Percentiles rank a stretch among this genome's conserved stretches.
Evolutionary conservation across 495 filamentous ascomycete species (phyloP).

Genomic region (Lophium mytilinum): DNA sequence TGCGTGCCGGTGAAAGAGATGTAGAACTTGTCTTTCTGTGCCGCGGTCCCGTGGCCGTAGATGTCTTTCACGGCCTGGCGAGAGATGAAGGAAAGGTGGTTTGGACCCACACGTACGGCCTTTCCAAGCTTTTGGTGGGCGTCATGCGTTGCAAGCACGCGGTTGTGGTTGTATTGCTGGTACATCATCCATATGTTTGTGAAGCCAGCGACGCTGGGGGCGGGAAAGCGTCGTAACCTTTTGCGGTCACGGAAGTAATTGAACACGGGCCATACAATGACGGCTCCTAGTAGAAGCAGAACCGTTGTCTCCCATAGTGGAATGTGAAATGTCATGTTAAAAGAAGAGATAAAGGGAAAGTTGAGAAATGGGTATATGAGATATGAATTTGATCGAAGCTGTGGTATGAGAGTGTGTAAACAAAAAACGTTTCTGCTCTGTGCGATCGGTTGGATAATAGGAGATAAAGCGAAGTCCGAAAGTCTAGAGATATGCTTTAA

Average conservation of each 20-base stretch:
- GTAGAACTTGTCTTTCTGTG: constrained; percentile 4
- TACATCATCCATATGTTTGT: background rate
- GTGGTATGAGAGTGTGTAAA: no score
- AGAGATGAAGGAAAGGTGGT: background rate
- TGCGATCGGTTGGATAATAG: no score
- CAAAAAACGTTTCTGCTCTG: no score
- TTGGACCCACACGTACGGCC: constrained; percentile 4
- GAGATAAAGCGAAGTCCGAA: no score
- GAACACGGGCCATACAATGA: constrained; percentile 35
- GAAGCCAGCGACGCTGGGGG: constrained; percentile 1
- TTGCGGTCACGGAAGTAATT: constrained; percentile 42
- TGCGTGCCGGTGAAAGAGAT: constrained; percentile 4
- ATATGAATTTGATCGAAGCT: no score
- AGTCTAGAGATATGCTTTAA: no score
- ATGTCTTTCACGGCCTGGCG: constrained; percentile 1
- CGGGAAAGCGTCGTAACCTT: constrained; percentile 11
- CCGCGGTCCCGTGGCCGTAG: constrained; percentile 4
- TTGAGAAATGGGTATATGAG: no score
- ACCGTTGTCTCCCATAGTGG: no score
- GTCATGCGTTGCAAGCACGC: background rate
- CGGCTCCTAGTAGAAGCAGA: no score
- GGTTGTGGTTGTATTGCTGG: background rate
- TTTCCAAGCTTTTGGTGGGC: background rate
- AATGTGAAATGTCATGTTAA: no score
- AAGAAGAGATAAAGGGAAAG: no score